phyloP scores from a whole-genome alignment of 345 rosid genomes.

The Citrus glauca region DNA sequence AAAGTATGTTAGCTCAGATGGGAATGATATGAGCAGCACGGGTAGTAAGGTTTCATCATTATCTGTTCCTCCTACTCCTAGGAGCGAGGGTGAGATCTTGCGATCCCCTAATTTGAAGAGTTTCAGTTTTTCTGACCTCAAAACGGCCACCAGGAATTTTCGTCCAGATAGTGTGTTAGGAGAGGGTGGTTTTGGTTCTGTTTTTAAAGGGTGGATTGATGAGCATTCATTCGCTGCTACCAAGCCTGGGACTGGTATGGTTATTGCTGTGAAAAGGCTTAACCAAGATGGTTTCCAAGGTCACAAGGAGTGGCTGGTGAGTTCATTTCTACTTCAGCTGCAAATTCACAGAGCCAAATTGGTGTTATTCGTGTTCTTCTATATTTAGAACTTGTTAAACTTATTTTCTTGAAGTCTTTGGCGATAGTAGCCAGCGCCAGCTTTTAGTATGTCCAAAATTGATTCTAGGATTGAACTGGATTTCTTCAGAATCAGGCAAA shows the following conservation, averaged over 20 bases:
- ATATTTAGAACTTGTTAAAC: background rate
- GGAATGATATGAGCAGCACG: slow-evolving; percentile 32
- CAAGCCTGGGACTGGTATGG: slow-evolving; percentile 70
- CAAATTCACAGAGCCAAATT: background rate
- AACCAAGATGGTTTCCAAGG: slow-evolving; percentile 65
- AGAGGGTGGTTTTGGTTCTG: slow-evolving; percentile 84
- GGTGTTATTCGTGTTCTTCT: background rate
- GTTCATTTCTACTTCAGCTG: slow-evolving; percentile 24
- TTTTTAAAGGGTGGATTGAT: slow-evolving; percentile 77
- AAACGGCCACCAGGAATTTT: slow-evolving; percentile 60
- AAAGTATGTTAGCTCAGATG: slow-evolving; percentile 41
- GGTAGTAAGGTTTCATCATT: slow-evolving; percentile 42
- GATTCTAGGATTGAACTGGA: background rate
- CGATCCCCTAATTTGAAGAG: slow-evolving; percentile 55
- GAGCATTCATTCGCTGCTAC: slow-evolving; percentile 48
- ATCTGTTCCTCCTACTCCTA: slow-evolving; percentile 46
- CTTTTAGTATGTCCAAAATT: background rate
- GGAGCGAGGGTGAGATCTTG: slow-evolving; percentile 70
- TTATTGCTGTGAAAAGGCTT: slow-evolving; percentile 72
- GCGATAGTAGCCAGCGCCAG: background rate
- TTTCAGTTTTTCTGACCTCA: slow-evolving; percentile 49
- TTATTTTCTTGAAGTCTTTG: background rate
- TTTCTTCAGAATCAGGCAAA: slow-evolving; percentile 4
- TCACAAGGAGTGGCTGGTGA: slow-evolving; percentile 80
- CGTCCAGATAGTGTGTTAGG: slow-evolving; percentile 71